These are phyloP conservation scores for Hippophae tibetana DNA, from an alignment of 306 rosid species.

Conservation along the genomic window DNA sequence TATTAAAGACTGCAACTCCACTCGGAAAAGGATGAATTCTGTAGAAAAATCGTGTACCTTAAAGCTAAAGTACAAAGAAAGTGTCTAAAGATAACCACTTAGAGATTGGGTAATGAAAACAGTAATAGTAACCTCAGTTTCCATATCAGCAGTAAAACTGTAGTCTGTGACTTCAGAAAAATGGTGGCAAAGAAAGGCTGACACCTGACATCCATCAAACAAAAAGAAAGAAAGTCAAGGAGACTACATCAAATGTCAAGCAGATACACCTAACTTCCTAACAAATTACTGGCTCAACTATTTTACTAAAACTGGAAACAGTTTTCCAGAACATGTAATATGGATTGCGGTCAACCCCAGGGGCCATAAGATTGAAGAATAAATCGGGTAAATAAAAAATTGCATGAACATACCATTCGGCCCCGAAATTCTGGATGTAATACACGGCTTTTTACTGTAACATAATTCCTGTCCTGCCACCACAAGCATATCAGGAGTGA, in stretches of 20 bases:
- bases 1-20: neutral
- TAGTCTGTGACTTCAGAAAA: slow-evolving; percentile 92
- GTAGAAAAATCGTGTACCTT: slow-evolving; percentile 6
- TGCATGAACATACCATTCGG: slow-evolving; percentile 70
- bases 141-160: slow-evolving; percentile 98
- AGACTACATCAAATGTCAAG: slow-evolving; percentile 6
- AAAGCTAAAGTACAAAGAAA: slow-evolving; percentile 1
- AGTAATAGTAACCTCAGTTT: slow-evolving; percentile 57
- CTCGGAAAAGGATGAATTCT: neutral
- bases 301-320: neutral
- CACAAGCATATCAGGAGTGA: slow-evolving; percentile 22
- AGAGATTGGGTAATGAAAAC: neutral
- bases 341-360: neutral
- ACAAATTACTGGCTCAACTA: neutral
- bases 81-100: neutral
- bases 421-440: slow-evolving; percentile 93
- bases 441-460: slow-evolving; percentile 68
- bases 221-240: slow-evolving; percentile 11
- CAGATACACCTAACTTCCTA: neutral
- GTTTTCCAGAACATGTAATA: slow-evolving; percentile 1
- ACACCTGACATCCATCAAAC: slow-evolving; percentile 52
- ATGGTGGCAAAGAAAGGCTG: slow-evolving; percentile 86
- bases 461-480: slow-evolving; percentile 74
- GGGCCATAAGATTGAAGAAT: slow-evolving; percentile 7
- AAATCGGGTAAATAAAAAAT: neutral